Evolutionary conservation across 2,329 filamentous ascomycete genomes (phyloP), one percentile per base, ranked within the genome.

Genomic region (Endocalyx cinctus): DNA sequence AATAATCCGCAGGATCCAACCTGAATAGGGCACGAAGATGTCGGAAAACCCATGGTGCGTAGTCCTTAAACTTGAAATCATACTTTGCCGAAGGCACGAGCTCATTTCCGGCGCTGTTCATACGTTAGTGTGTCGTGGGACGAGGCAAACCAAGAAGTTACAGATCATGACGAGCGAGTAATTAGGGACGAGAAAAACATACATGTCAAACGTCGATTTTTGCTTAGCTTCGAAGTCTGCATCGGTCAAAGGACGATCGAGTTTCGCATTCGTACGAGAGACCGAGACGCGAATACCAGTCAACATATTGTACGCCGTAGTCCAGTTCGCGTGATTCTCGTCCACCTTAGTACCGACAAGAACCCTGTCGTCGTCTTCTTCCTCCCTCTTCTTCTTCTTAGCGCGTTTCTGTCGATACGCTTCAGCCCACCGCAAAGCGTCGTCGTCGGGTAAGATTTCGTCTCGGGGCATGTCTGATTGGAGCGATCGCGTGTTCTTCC

Each of bases 31-130:
- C 71, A 46, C 92, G 85, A 27, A 98, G 74, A 63, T 88, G 87
- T 52, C 92, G 87, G 64, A 98, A 98, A 38, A 98, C 92, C 89
- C 90, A 97, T 37, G 92, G 92, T n/a, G 90, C 90, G 62, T 98
- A 98, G 66, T 98, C 92, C 68, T 98, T 98, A 74, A 98, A 98
- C 64, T 98, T 98, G 79, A 98, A 98, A 67, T 98, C 92, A 69
- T 98, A 98, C 65, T 98, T 97, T 48, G 92, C 89, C 42, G 90
- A 96, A 15, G 92, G 92, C 5, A 94, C 94, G 58, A 98, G 71
- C 68, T 98, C 92, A 60, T 96, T 96, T 45, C 92, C 92, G 46
- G 89, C 94, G 56, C 85, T 89, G 53, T 35, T n/a, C n/a, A n/a
- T n/a, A n/a, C n/a, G n/a, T n/a, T n/a, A n/a, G n/a, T n/a, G n/a